These are phyloP conservation scores for Endocalyx cinctus DNA, from an alignment of 2,329 filamentous ascomycete species.

Conservation along the genomic window DNA sequence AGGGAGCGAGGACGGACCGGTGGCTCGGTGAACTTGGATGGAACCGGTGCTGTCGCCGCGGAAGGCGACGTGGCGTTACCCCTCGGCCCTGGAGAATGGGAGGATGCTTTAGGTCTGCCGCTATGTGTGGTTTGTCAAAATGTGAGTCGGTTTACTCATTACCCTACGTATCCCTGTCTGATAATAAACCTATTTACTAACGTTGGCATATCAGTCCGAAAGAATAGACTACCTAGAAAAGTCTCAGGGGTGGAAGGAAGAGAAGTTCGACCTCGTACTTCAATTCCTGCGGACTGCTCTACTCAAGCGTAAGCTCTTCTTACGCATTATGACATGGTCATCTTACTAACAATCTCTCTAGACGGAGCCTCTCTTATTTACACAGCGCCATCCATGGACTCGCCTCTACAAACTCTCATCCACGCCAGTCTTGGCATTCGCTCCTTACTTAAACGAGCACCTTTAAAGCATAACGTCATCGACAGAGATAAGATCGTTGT, in stretches of 20 bases:
- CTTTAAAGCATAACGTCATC: slow-evolving; percentile 84
- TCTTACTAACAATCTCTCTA: slow-evolving; percentile 31
- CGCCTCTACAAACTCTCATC: slow-evolving; percentile 72
- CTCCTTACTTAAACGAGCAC: slow-evolving; percentile 72
- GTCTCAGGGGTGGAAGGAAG: slow-evolving; percentile 89
- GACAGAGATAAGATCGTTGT: slow-evolving; percentile 93
- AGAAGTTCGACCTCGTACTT: slow-evolving; percentile 91
- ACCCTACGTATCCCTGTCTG: too few species aligned
- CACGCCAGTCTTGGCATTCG: slow-evolving; percentile 85
- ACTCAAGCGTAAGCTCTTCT: slow-evolving; percentile 64
- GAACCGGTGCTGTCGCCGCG: slow-evolving; percentile 51
- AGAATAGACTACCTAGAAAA: slow-evolving; percentile 88
- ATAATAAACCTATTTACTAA: slow-evolving; percentile 11
- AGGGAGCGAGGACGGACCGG: slow-evolving; percentile 68
- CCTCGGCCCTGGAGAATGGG: slow-evolving; percentile 86
- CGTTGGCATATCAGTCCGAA: slow-evolving; percentile 54
- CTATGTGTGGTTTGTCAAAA: slow-evolving; percentile 96
- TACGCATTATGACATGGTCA: slow-evolving; percentile 3
- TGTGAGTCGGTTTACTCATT: slow-evolving; percentile 54
- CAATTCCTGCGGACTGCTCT: slow-evolving; percentile 89
- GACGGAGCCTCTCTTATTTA: slow-evolving; percentile 83
- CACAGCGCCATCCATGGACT: slow-evolving; percentile 70
- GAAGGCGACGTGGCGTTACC: slow-evolving; percentile 70
- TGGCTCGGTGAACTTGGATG: slow-evolving; percentile 58
- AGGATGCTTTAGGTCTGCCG: slow-evolving; percentile 80